phyloP scores from a whole-genome alignment of 257 asterid species.

The Petunia secreta region DNA sequence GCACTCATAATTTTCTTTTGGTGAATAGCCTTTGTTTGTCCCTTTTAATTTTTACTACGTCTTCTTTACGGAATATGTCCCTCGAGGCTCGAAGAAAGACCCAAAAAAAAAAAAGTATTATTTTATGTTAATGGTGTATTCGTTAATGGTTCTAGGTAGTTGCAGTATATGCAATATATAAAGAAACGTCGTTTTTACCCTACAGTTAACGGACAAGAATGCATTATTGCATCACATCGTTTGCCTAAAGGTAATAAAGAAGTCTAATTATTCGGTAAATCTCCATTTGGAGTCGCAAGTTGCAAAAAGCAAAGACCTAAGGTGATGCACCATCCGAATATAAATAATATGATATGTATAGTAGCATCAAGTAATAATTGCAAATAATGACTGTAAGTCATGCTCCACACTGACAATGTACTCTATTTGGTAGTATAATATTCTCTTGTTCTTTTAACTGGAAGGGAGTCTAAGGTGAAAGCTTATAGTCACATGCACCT shows the following conservation, averaged over 20 bases:
- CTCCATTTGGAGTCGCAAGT: slow-evolving; percentile 14
- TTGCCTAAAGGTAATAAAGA: too few species aligned
- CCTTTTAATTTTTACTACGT: background rate
- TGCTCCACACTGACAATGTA: background rate
- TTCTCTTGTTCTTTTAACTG: background rate
- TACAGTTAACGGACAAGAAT: background rate
- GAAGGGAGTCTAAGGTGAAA: slow-evolving; percentile 10
- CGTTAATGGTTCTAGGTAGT: background rate
- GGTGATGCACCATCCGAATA: background rate
- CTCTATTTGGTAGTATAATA: background rate
- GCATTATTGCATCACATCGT: background rate
- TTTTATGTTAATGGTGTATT: background rate
- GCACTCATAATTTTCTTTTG: too few species aligned
- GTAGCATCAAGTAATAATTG: slow-evolving; percentile 14
- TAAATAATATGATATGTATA: background rate
- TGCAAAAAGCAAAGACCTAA: background rate
- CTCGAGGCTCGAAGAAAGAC: background rate
- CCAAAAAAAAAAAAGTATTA: background rate
- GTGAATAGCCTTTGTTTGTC: too few species aligned
- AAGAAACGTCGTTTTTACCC: background rate
- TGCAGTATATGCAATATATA: background rate
- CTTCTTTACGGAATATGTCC: background rate
- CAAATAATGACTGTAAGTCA: background rate
- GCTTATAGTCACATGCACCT: background rate
- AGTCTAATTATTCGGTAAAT: background rate